A percentile compares a stretch with the other conserved stretches of the same genome.
phyloP scores from a whole-genome alignment of 169 alveolate species.

The Cryptosporidium felis region DNA sequence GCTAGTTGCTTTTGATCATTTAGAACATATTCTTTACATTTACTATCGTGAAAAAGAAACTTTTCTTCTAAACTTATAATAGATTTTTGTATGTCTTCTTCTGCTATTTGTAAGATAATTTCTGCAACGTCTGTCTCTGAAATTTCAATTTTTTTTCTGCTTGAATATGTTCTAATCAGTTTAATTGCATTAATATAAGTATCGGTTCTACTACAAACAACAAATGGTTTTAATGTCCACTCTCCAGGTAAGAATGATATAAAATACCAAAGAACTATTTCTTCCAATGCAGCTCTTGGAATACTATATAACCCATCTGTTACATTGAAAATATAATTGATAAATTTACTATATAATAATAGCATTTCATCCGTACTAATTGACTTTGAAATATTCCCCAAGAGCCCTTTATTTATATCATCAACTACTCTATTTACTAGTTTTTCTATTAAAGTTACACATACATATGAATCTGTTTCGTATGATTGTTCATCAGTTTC shows the following conservation, averaged over 20 bases:
- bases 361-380: neutral
- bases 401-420: neutral
- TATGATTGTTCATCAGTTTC: neutral
- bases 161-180: constrained; percentile 1
- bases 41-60: constrained; percentile 26
- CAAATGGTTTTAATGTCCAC: constrained; percentile 47
- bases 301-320: neutral
- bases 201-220: neutral
- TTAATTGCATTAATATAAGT: constrained; percentile 8
- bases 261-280: constrained; percentile 30
- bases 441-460: neutral
- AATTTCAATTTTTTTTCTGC: constrained; percentile 20
- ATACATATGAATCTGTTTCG: constrained; percentile 16
- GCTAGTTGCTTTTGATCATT: constrained; percentile 52
- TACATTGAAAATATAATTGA: neutral
- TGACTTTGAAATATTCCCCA: constrained; percentile 8
- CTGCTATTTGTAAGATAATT: constrained; percentile 7
- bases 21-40: constrained; percentile 57
- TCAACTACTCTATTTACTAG: neutral
- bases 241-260: constrained; percentile 9
- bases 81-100: constrained; percentile 29
- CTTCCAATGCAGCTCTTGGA: neutral
- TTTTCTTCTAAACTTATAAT: constrained; percentile 28
- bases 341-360: neutral
- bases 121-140: constrained; percentile 39